Percentiles rank a stretch among this genome's conserved stretches.
Evolutionary conservation across 75 land plant species (phyloP).

Genomic region (Larix kaempferi): DNA sequence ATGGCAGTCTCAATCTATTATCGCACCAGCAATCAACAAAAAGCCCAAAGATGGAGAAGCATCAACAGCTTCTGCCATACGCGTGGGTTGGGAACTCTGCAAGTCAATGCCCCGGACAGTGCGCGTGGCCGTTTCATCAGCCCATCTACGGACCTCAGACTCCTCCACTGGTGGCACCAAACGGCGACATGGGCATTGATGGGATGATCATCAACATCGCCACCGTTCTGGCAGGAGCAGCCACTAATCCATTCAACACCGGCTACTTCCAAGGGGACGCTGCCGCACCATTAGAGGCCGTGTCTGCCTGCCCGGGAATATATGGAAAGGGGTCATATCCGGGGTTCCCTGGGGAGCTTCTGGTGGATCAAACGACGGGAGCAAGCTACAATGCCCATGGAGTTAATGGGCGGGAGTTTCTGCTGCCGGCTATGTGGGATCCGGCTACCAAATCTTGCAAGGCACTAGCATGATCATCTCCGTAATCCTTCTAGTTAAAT

Average conservation of each 20-base stretch:
- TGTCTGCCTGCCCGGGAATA: conserved; percentile 46
- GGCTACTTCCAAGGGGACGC: conserved; percentile 54
- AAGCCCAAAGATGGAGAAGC: no score
- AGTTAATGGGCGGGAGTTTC: conserved; percentile 29
- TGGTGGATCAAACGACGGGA: conserved; percentile 27
- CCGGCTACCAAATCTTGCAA: conserved; percentile 30
- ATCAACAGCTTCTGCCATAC: neutral
- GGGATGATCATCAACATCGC: conserved; percentile 61
- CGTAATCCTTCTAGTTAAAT: neutral
- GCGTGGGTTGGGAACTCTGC: conserved; percentile 40
- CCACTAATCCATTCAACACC: conserved; percentile 50
- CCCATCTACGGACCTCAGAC: conserved; percentile 43
- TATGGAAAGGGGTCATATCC: conserved; percentile 48
- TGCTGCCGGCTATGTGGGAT: conserved; percentile 54
- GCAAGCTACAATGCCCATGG: conserved; percentile 58
- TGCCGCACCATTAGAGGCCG: conserved; percentile 29
- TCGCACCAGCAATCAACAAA: no score
- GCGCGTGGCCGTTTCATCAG: conserved; percentile 36
- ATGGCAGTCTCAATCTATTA: neutral
- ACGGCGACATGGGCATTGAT: conserved; percentile 58
- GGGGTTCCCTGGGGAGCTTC: conserved; percentile 47
- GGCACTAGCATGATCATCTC: conserved; percentile 14
- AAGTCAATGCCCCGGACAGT: conserved; percentile 37
- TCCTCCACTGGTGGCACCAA: conserved; percentile 44
- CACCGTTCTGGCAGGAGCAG: conserved; percentile 47